Evolutionary conservation across 2,329 filamentous ascomycete species (phyloP), one percentile per base, ranked within the genome.

Genomic region (Microsporum ferrugineum): DNA sequence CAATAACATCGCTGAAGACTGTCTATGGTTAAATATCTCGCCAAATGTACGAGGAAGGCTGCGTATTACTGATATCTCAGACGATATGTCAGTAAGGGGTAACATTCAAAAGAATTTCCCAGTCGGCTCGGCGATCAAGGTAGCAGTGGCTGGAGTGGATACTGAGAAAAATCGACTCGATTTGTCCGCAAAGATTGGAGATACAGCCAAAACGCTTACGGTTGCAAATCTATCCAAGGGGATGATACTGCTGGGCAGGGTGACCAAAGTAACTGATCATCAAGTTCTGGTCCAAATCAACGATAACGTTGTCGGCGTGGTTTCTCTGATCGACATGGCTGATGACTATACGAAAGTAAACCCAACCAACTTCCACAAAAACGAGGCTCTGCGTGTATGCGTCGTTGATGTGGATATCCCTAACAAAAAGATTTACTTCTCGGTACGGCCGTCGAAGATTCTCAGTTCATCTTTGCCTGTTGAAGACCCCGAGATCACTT

Each of bases 11-110:
- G 83, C 83, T 27, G 82, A 88, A 33, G 85, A 89, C 65, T 88
- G 83, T 69, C 80, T 96, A 27, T 97, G 94, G 92, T 87, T 95
- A 53, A 96, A 91, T 69, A 76, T 99, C 27, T 90, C 91, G 1
- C 91, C 94, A 5, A 89, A 87, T 59, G 85, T 99, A 14, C 86
- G 91, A 62, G 94, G 94, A 61, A 85, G 91, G 58, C 84, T 99
- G 61, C 84, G 85, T 60, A 82, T 88, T 64, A 84, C 94, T 72
- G 91, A 97, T 69, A 84, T 94, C 6, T 91, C 90, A 0, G 89
- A 96, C 68, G 91, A 97, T 71, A 77, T 95, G 55, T 88, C 90
- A 5, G 80, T 88, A 60, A 78, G 96, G 39, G 83, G 86, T 36
- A 84, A 96, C 68, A 76, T 96, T 2, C 81, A 85, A 56, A 81